Conservation (phyloP, 768 basidiomycete genomes). For the Pleurotus citrinopileatus region DNA sequence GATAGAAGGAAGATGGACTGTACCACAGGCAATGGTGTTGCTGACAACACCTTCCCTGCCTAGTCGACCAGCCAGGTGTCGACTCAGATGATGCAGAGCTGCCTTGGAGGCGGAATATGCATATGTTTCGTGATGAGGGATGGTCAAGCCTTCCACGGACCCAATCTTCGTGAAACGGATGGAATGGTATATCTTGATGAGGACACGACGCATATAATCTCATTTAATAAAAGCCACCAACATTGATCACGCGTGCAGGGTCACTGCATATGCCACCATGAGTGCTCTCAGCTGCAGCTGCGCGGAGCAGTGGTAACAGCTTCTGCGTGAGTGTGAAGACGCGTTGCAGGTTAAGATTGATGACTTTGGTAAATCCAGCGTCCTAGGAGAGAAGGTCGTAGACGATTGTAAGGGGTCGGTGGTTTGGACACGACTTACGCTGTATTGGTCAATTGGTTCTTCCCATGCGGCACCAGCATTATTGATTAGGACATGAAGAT, state of each 20-base stretch:
- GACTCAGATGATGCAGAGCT: conserved; percentile 55
- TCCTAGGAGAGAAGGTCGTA: conserved; percentile 33
- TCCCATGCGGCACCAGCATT: conserved; percentile 64
- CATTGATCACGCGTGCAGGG: conserved; percentile 62
- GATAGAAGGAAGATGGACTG: neutral
- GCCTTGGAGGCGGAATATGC: conserved; percentile 68
- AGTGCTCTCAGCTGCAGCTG: conserved; percentile 37
- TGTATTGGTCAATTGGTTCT: conserved; percentile 41
- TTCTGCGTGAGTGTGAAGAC: conserved; percentile 66
- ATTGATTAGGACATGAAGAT: conserved; percentile 58
- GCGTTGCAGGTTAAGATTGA: conserved; percentile 60
- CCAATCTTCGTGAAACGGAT: too few relatives aligned
- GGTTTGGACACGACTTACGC: conserved; percentile 27
- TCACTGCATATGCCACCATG: conserved; percentile 35
- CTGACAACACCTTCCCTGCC: conserved; percentile 56
- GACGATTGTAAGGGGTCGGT: conserved; percentile 12
- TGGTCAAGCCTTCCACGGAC: conserved; percentile 53
- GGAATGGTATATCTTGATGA: too few relatives aligned
- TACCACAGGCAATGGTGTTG: conserved; percentile 62
- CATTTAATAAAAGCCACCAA: conserved; percentile 18
- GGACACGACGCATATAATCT: too few relatives aligned
- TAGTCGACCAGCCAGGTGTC: conserved; percentile 53
- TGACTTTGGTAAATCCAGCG: conserved; percentile 55
- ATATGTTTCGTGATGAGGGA: conserved; percentile 59
- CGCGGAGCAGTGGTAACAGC: conserved; percentile 52